Evolutionary conservation across 2,329 filamentous ascomycete genomes (phyloP).

Genomic region (Macrophomina tecta): DNA sequence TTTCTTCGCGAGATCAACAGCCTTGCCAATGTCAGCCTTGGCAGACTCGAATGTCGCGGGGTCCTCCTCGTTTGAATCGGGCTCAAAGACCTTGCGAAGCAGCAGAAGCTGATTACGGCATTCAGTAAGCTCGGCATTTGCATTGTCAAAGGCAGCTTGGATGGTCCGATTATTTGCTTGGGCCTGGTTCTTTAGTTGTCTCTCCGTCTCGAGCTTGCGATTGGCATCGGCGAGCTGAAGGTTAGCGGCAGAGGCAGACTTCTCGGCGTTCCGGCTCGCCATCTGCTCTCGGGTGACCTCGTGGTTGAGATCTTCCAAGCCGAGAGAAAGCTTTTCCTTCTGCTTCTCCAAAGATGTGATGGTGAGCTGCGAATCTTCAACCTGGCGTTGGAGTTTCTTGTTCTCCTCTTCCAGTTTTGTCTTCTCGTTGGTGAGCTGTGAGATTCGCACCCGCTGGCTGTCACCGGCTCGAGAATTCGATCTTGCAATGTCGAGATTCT

Average conservation of each 20-base stretch:
- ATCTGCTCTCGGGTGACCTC: constrained; percentile 91
- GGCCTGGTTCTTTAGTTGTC: constrained; percentile 82
- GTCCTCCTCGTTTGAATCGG: constrained; percentile 66
- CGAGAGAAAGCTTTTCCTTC: constrained; percentile 88
- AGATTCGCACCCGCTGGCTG: constrained; percentile 76
- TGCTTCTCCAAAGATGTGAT: constrained; percentile 90
- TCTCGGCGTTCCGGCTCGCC: constrained; percentile 86
- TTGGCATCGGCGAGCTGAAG: constrained; percentile 89
- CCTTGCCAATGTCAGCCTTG: constrained; percentile 70
- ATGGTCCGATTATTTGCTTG: constrained; percentile 84
- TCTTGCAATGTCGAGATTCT: constrained; percentile 92
- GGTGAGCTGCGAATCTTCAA: constrained; percentile 82
- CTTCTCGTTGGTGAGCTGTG: constrained; percentile 81
- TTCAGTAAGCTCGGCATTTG: constrained; percentile 80
- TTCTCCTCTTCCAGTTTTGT: constrained; percentile 81
- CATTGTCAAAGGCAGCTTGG: constrained; percentile 77
- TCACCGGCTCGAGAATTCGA: constrained; percentile 87
- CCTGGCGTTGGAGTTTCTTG: constrained; percentile 77
- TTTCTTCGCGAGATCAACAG: constrained; percentile 80
- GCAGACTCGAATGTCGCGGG: constrained; percentile 68
- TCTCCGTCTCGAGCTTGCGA: constrained; percentile 86
- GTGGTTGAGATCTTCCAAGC: constrained; percentile 89
- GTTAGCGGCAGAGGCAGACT: constrained; percentile 78
- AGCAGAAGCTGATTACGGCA: constrained; percentile 79
- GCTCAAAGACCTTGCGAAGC: constrained; percentile 86